Percentiles rank a stretch among this genome's conserved stretches.
phyloP scores from a whole-genome alignment of 2,329 filamentous ascomycete genomes.

The Hymenoscyphus salicellus region DNA sequence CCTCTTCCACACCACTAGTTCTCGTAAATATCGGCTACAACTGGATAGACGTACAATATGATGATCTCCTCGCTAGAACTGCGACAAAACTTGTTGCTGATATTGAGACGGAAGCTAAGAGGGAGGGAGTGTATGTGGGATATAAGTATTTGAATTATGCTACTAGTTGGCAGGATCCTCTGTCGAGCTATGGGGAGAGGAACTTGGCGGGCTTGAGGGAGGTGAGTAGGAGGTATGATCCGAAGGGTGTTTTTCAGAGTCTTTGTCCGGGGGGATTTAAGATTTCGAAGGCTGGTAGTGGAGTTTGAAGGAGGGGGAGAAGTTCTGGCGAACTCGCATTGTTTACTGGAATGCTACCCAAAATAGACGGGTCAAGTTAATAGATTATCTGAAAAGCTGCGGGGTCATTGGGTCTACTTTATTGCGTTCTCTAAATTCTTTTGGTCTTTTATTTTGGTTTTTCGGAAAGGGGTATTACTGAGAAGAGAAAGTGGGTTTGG shows the following conservation, averaged over 20 bases:
- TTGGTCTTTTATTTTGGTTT: no score
- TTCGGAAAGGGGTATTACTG: no score
- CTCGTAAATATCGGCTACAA: not conserved
- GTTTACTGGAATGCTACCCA: no score
- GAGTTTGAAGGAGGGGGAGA: no score
- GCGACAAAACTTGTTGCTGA: not conserved
- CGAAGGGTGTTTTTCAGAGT: not conserved
- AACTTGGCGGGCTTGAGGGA: not conserved
- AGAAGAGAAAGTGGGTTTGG: no score
- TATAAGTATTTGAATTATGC: conserved; percentile 1
- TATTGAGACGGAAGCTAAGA: not conserved
- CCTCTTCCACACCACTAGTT: not conserved
- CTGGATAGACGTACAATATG: not conserved
- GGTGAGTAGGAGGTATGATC: not conserved
- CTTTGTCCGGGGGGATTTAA: not conserved
- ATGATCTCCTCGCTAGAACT: not conserved
- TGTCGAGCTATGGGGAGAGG: not conserved
- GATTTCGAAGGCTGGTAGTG: not conserved
- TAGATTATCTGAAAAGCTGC: no score
- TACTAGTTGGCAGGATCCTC: not conserved
- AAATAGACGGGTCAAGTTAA: no score
- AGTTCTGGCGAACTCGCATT: no score
- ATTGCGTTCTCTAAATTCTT: no score
- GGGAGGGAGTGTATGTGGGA: not conserved
- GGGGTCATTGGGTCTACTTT: no score